phyloP scores from a whole-genome alignment of 441 rosid species.

The Melastoma candidum region DNA sequence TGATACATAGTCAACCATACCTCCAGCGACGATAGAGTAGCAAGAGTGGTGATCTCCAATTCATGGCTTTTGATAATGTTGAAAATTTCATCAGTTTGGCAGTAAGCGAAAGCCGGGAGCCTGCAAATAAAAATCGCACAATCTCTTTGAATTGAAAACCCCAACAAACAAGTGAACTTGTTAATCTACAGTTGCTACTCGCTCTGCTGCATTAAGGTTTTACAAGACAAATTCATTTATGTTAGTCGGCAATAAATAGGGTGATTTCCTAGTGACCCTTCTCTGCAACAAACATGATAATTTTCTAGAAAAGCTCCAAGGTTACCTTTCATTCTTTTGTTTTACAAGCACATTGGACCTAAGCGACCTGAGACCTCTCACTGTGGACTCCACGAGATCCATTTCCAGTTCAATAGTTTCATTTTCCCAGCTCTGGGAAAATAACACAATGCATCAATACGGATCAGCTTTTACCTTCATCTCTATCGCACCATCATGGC shows the following conservation, averaged over 20 bases:
- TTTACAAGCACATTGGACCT: slow-evolving; percentile 66
- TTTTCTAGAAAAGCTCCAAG: neutral
- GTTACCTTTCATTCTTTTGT: slow-evolving; percentile 74
- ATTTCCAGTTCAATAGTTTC: slow-evolving; percentile 53
- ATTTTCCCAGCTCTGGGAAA: slow-evolving; percentile 53
- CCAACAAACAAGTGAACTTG: neutral
- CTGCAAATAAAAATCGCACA: slow-evolving; percentile 23
- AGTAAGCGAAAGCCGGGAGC: slow-evolving; percentile 67
- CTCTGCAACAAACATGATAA: neutral
- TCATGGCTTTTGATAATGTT: slow-evolving; percentile 37
- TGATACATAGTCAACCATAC: slow-evolving; percentile 18
- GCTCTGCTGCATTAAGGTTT: neutral
- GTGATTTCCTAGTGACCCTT: too few relatives aligned
- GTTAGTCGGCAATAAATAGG: too few relatives aligned
- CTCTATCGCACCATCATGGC: neutral
- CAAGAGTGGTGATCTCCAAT: slow-evolving; percentile 67
- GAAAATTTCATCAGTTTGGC: slow-evolving; percentile 46
- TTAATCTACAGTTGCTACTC: neutral
- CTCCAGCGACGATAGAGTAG: slow-evolving; percentile 54
- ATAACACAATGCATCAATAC: slow-evolving; percentile 5
- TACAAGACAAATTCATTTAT: too few relatives aligned
- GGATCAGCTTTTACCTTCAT: slow-evolving; percentile 5
- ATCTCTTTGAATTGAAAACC: neutral
- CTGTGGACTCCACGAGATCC: slow-evolving; percentile 64
- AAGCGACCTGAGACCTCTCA: slow-evolving; percentile 62